Conservation (phyloP, 805 yeast species). For the Wickerhamomyces silvicola region DNA sequence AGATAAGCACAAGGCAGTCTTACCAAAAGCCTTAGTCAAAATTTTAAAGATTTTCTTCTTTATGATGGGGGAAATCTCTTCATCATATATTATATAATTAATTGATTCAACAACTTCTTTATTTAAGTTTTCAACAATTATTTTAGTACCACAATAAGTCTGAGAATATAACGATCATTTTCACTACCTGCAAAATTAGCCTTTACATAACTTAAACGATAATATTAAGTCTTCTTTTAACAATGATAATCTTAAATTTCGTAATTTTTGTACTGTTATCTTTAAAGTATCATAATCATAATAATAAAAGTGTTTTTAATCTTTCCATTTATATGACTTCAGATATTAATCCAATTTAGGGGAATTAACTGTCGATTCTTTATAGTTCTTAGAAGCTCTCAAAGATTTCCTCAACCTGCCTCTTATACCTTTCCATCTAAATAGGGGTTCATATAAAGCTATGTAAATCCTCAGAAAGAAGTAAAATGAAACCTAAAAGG, state of each 20-base stretch:
- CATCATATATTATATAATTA: constrained; percentile 34
- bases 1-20: constrained; percentile 62
- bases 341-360: constrained; percentile 47
- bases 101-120: constrained; percentile 44
- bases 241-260: constrained; percentile 26
- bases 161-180: constrained; percentile 65
- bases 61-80: constrained; percentile 28
- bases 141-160: constrained; percentile 69
- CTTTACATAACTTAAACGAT: constrained; percentile 58
- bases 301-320: constrained; percentile 52
- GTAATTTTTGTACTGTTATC: constrained; percentile 39
- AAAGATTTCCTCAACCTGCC: constrained; percentile 42
- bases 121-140: constrained; percentile 48
- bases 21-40: constrained; percentile 60
- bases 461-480: constrained; percentile 51
- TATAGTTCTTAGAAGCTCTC: constrained; percentile 41
- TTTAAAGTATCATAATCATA: constrained; percentile 61
- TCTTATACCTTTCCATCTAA: constrained; percentile 58
- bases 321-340: constrained; percentile 58
- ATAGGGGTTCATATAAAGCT: constrained; percentile 50
- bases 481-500: constrained; percentile 42
- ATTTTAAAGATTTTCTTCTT: constrained; percentile 51
- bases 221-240: constrained; percentile 43
- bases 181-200: constrained; percentile 76
- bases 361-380: constrained; percentile 61